A percentile compares a stretch with the other conserved stretches of the same genome.
Conservation (phyloP, 73 alveolate species). For the Blepharisma stoltei region DNA sequence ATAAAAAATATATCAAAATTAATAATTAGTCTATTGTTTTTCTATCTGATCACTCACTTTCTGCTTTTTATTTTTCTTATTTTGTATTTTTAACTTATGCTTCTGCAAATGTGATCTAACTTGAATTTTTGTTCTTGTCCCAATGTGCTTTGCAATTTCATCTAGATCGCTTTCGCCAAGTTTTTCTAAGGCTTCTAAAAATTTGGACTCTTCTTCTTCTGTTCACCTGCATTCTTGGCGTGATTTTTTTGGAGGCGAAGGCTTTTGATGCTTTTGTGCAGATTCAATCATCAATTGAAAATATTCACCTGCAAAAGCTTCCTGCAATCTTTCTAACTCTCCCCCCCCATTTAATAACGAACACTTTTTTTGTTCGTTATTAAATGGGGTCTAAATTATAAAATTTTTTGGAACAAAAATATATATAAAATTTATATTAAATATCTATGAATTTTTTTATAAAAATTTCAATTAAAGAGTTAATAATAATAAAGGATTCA, state of each 20-base stretch:
- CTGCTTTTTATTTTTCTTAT: too few relatives aligned
- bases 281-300: constrained; percentile 28
- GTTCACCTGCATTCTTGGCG: constrained; percentile 6
- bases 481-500: too few relatives aligned
- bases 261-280: constrained; percentile 16
- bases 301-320: constrained; percentile 20
- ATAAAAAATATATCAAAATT: too few relatives aligned
- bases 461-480: too few relatives aligned
- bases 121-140: constrained; percentile 26
- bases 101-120: constrained; percentile 30
- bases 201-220: constrained; percentile 11
- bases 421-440: too few relatives aligned
- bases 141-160: background rate
- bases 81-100: background rate
- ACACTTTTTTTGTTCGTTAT: too few relatives aligned
- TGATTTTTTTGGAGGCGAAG: constrained; percentile 28
- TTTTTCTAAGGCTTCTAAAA: background rate
- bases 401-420: too few relatives aligned
- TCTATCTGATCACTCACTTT: too few relatives aligned
- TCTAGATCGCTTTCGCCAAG: constrained; percentile 14
- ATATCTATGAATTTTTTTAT: too few relatives aligned
- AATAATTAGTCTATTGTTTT: too few relatives aligned
- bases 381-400: too few relatives aligned
- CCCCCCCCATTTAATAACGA: too few relatives aligned
- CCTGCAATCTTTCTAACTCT: constrained; percentile 19